Base-by-base conservation (phyloP, 2,329 filamentous ascomycete species). In the Aureobasidium sp. region DNA sequence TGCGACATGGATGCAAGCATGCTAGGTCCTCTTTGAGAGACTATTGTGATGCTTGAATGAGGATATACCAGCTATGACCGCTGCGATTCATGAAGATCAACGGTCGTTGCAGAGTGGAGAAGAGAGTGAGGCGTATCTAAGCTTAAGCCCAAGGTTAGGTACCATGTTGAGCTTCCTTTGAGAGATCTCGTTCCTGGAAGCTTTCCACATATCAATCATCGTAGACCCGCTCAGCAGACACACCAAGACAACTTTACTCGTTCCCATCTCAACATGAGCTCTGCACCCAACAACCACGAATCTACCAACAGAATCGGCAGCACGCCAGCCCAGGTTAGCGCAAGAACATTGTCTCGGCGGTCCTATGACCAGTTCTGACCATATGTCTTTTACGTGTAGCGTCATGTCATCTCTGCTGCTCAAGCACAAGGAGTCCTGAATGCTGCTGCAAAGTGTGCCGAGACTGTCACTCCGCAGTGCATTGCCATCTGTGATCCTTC, bases 401-500 rank as follows among this genome's bases (percentile, higher is more conserved):
- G 70, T 43, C 66, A 67, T 62, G 68, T 66, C 57, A 70, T 70
- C 65, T 67, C 66, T 53, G 62, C 62, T 8, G 63, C 67, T 2
- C 68, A 71, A 62, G 69, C 70, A 27, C 63, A 64, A n/a, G 56
- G 59, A 12, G 67, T 68, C 3, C 65, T 71, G 47, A 63, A 66
- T 24, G 68, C 70, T 24, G 69, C 66, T 7, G 61, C 65, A 39
- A 41, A 43, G 27, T 37, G 15, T 20, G 46, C 62, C 5, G 53
- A 59, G 10, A 39, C 26, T 46, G 66, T 66, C 48, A 64, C 68
- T 0, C 66, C 68, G 9, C 66, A 68, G 48, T 66, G 69, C 65
- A 69, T 71, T 39, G 69, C 70, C 10, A 64, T 71, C 13, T 60
- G 67, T 17, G 69, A 71, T 48, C 67, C 69, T 20, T 68, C 67